phyloP scores from a whole-genome alignment of 225 moss, liverwort and hornwort species.

The Rhytidiadelphus loreus region DNA sequence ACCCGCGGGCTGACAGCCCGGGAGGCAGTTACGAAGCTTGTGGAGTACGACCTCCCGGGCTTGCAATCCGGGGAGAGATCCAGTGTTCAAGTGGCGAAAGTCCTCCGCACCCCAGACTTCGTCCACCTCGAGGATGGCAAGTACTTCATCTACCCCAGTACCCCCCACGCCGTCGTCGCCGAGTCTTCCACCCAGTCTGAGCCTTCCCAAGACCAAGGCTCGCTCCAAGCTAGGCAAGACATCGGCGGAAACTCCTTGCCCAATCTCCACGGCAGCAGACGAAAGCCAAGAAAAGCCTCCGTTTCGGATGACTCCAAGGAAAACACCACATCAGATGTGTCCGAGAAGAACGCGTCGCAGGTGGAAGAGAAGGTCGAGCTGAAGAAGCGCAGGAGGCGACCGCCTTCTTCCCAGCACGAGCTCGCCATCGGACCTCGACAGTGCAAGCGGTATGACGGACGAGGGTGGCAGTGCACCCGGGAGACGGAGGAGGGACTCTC shows the following conservation, averaged over 20 bases:
- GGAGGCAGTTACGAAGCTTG: conserved; percentile 67
- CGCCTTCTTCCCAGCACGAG: conserved; percentile 48
- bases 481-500: conserved; percentile 73
- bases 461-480: conserved; percentile 86
- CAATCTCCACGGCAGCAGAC: background rate
- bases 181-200: conserved; percentile 18
- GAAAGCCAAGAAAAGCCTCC: background rate
- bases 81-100: conserved; percentile 78
- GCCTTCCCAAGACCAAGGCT: background rate
- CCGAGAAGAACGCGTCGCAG: background rate
- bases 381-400: conserved; percentile 37
- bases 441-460: conserved; percentile 88
- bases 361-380: conserved; percentile 4
- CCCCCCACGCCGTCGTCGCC: conserved; percentile 28
- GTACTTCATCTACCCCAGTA: conserved; percentile 59
- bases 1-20: conserved; percentile 60
- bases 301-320: background rate
- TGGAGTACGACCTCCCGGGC: conserved; percentile 70
- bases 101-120: conserved; percentile 62
- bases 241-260: background rate
- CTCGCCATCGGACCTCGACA: conserved; percentile 44
- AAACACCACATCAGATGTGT: background rate
- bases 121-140: conserved; percentile 72
- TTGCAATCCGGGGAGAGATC: conserved; percentile 59
- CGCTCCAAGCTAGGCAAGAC: background rate